Base-by-base conservation (phyloP, 495 filamentous ascomycete genomes). In the Xylaria nigripes region DNA sequence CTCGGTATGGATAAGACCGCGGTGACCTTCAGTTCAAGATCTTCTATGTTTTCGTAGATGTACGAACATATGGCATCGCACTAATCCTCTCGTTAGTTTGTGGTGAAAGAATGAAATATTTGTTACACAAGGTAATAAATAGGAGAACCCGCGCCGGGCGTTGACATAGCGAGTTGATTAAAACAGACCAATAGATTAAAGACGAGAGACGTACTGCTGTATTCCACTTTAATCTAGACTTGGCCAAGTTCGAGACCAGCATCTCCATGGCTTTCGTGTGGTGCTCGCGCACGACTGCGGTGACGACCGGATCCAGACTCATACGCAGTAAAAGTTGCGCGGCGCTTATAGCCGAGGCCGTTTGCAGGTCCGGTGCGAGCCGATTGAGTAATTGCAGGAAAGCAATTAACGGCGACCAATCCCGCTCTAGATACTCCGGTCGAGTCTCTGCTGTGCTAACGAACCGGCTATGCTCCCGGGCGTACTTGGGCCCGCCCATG, bases 1-100 rank as follows among this genome's bases (percentile, higher is more conserved):
- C 76, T 74, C 5, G 84, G 71, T 25, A 89, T 76, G 49, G 78
- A 70, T 16, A 76, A 75, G 22, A 91, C 72, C 3, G 87, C 68
- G 25, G 78, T 75, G 44, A 80, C 72, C 42, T 83, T 84, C 6
- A 88, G 70, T 30, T 68, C 61, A 4, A 76, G 57, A 36, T 81
- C 73, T 18, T 65, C 65, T 38, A 82, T 66, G 42, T 73, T 79
- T 22, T 64, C 48, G 63, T 75, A 75, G 45, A 87, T 56, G 30
- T 74, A 81, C 29, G 60, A 68, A 45, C 77, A 78, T 16, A 86
- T 73, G 10, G 77, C 71, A 40, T 69, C 63, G 48, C 78, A 76
- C 84, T 87, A 45, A 1, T n/a, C 5, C 15, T 18, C 15, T 16
- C 21, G 62, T 71, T 59, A 69, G 68, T 46, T n/a, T n/a, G n/a